Conservation (phyloP, 768 basidiomycete species). For the Macrolepiota dolichaula region DNA sequence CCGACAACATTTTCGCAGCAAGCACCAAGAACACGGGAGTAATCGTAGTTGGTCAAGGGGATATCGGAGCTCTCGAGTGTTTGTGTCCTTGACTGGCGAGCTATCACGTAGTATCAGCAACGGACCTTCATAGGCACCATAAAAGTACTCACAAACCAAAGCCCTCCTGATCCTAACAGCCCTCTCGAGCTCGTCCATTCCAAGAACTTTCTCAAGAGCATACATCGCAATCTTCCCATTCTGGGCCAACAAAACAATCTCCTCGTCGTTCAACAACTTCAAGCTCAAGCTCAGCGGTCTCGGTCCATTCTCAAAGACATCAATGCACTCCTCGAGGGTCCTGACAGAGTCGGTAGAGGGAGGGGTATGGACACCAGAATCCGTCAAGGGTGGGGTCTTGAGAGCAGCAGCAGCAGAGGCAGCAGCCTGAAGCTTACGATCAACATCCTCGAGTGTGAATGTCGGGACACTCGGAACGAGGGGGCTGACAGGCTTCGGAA, state of each 20-base stretch:
- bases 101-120: constrained; percentile 31
- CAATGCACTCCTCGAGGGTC: constrained; percentile 72
- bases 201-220: constrained; percentile 92
- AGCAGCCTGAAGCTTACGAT: constrained; percentile 41
- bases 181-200: constrained; percentile 61
- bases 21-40: constrained; percentile 89
- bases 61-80: constrained; percentile 82
- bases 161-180: constrained; percentile 86
- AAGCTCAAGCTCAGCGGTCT: constrained; percentile 55
- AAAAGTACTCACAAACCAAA: constrained; percentile 72
- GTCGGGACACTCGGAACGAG: constrained; percentile 23
- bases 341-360: constrained; percentile 28
- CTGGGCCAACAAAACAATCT: constrained; percentile 83
- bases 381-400: constrained; percentile 4
- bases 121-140: background rate
- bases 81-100: constrained; percentile 80
- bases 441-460: constrained; percentile 56
- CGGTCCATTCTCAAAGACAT: constrained; percentile 75
- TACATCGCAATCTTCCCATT: constrained; percentile 95
- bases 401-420: background rate
- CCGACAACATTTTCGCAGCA: constrained; percentile 99
- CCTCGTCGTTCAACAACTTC: constrained; percentile 80
- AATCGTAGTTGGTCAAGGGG: constrained; percentile 86
- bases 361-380: constrained; percentile 5
- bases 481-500: constrained; percentile 14